phyloP scores from a whole-genome alignment of 2,329 filamentous ascomycete genomes.

The Curvularia lunata region DNA sequence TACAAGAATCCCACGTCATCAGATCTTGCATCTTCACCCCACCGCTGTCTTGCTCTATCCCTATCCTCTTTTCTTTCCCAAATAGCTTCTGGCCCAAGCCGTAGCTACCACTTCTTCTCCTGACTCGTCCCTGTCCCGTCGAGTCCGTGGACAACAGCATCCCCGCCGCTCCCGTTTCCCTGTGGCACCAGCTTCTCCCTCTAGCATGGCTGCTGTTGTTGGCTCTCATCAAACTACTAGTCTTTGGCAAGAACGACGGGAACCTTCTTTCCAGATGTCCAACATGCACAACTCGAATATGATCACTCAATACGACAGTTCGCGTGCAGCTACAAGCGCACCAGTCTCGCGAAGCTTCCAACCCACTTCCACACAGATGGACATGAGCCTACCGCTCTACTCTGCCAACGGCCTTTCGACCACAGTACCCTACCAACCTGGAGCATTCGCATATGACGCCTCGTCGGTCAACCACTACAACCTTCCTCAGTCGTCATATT shows the following conservation, averaged over 20 bases:
- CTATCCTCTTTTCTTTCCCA: slow-evolving; percentile 27
- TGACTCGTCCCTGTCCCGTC: slow-evolving; percentile 27
- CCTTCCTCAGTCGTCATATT: slow-evolving; percentile 43
- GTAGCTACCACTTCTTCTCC: slow-evolving; percentile 27
- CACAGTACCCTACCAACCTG: slow-evolving; percentile 46
- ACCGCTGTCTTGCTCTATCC: slow-evolving; percentile 26
- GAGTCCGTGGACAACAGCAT: slow-evolving; percentile 25
- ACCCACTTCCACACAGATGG: slow-evolving; percentile 40
- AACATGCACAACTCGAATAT: slow-evolving; percentile 42
- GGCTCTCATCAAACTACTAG: slow-evolving; percentile 43
- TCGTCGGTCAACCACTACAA: slow-evolving; percentile 46
- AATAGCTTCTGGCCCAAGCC: slow-evolving; percentile 34
- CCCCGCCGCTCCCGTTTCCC: slow-evolving; percentile 27
- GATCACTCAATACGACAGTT: slow-evolving; percentile 40
- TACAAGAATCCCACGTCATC: slow-evolving; percentile 43
- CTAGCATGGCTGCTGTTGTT: slow-evolving; percentile 48
- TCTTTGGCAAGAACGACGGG: slow-evolving; percentile 45
- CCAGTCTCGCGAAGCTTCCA: slow-evolving; percentile 40
- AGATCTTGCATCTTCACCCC: slow-evolving; percentile 26
- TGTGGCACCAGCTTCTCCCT: slow-evolving; percentile 28
- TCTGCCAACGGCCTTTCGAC: slow-evolving; percentile 34
- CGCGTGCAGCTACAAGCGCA: slow-evolving; percentile 33
- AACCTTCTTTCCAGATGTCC: slow-evolving; percentile 38
- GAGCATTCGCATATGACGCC: slow-evolving; percentile 45
- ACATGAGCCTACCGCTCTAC: slow-evolving; percentile 48